These are phyloP conservation scores for Fusarium hostae DNA, from an alignment of 2,329 filamentous ascomycete genomes.

Conservation along the genomic window DNA sequence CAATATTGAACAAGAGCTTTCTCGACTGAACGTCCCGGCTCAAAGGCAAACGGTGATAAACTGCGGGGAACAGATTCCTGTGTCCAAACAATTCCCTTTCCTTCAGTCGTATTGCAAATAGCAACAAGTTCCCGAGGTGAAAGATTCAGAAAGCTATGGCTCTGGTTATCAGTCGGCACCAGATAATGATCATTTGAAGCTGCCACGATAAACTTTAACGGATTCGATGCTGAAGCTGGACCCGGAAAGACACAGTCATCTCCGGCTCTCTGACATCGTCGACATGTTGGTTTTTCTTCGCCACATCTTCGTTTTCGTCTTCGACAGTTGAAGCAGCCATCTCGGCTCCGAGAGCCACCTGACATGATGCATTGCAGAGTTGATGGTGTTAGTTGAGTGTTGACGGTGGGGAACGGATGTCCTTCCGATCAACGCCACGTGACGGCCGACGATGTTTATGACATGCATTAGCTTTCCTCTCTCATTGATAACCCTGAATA, in stretches of 20 bases:
- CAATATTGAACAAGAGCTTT: conserved; percentile 39
- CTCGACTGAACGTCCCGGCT: conserved; percentile 17
- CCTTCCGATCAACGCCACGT: conserved; percentile 14
- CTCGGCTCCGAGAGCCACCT: conserved; percentile 38
- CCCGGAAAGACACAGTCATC: conserved; percentile 36
- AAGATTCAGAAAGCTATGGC: conserved; percentile 31
- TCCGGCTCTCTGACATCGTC: conserved; percentile 22
- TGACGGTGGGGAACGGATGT: conserved; percentile 13
- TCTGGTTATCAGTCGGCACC: conserved; percentile 6
- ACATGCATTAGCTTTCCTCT: background rate
- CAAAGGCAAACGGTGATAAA: conserved; percentile 23
- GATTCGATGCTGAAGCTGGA: conserved; percentile 30
- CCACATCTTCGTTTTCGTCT: conserved; percentile 64
- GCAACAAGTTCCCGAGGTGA: conserved; percentile 27
- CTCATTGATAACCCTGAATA: background rate
- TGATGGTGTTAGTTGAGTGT: background rate
- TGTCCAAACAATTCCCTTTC: background rate
- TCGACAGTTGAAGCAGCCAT: conserved; percentile 58
- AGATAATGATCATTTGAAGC: conserved; percentile 26
- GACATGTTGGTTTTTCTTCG: conserved; percentile 36
- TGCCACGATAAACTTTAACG: conserved; percentile 36
- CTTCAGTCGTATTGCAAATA: background rate
- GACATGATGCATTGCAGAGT: conserved; percentile 33
- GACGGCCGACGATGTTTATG: background rate
- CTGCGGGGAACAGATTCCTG: conserved; percentile 3